Conservation (phyloP, 768 basidiomycete genomes). For the Coprinopsis marcescibilis region DNA sequence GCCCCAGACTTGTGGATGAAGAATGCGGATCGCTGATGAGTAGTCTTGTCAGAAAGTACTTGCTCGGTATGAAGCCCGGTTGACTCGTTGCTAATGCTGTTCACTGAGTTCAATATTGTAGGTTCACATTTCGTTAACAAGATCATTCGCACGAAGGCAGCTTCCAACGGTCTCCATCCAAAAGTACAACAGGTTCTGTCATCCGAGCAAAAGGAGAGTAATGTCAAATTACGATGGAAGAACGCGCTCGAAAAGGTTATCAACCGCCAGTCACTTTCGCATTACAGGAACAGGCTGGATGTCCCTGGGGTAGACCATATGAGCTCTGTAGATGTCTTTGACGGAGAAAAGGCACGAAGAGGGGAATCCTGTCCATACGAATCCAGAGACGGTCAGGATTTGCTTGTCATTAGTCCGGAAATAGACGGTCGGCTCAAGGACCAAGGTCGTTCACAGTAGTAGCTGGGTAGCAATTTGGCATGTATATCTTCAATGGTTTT, state of each 20-base stretch:
- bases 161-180: slow-evolving; percentile 21
- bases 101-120: slow-evolving; percentile 22
- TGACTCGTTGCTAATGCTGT: not conserved
- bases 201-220: slow-evolving; percentile 12
- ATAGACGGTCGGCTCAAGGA: slow-evolving; percentile 67
- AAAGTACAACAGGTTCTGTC: slow-evolving; percentile 30
- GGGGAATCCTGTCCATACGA: slow-evolving; percentile 22
- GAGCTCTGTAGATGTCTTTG: slow-evolving; percentile 69
- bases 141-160: slow-evolving; percentile 37
- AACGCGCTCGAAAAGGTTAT: slow-evolving; percentile 35
- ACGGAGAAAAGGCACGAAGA: slow-evolving; percentile 45
- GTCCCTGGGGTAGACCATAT: slow-evolving; percentile 68
- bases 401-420: slow-evolving; percentile 54
- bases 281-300: slow-evolving; percentile 55
- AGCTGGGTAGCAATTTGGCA: not conserved
- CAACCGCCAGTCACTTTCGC: slow-evolving; percentile 41
- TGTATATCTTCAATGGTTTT: not conserved
- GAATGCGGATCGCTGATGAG: slow-evolving; percentile 80
- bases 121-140: slow-evolving; percentile 73
- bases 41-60: slow-evolving; percentile 73
- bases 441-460: slow-evolving; percentile 27
- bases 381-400: slow-evolving; percentile 31
- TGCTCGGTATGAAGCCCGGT: slow-evolving; percentile 53
- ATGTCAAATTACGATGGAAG: slow-evolving; percentile 41
- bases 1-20: slow-evolving; percentile 70